phyloP scores from a whole-genome alignment of 805 yeast genomes.

The Candida maltosa region DNA sequence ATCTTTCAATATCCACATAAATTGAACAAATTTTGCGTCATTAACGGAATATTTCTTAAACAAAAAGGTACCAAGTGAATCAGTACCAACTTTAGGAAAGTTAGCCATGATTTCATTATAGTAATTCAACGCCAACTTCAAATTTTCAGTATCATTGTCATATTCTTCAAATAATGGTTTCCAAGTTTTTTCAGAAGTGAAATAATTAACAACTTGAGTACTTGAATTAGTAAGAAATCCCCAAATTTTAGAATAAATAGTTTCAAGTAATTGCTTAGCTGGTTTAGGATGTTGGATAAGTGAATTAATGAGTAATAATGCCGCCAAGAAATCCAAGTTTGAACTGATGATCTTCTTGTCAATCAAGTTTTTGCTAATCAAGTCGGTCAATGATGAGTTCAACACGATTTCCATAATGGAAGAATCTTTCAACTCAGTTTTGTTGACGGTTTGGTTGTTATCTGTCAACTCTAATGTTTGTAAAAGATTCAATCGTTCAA shows the following conservation, averaged over 20 bases:
- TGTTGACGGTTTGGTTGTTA: constrained; percentile 3
- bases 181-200: constrained; percentile 7
- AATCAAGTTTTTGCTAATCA: background rate
- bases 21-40: background rate
- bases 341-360: constrained; percentile 37
- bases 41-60: background rate
- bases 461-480: constrained; percentile 1
- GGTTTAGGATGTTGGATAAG: background rate
- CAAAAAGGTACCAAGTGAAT: constrained; percentile 2
- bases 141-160: constrained; percentile 1
- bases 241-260: constrained; percentile 2
- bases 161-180: background rate
- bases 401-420: constrained; percentile 23
- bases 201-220: constrained; percentile 3
- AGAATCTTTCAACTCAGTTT: constrained; percentile 20
- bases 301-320: constrained; percentile 32
- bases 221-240: background rate
- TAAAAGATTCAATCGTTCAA: background rate
- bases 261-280: background rate
- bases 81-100: background rate
- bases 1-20: constrained; percentile 9
- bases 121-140: background rate
- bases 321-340: constrained; percentile 43
- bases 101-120: constrained; percentile 6
- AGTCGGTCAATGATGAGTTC: constrained; percentile 16